These are phyloP conservation scores for Erysimum pusillum DNA, from an alignment of 441 rosid genomes.

Conservation along the genomic window DNA sequence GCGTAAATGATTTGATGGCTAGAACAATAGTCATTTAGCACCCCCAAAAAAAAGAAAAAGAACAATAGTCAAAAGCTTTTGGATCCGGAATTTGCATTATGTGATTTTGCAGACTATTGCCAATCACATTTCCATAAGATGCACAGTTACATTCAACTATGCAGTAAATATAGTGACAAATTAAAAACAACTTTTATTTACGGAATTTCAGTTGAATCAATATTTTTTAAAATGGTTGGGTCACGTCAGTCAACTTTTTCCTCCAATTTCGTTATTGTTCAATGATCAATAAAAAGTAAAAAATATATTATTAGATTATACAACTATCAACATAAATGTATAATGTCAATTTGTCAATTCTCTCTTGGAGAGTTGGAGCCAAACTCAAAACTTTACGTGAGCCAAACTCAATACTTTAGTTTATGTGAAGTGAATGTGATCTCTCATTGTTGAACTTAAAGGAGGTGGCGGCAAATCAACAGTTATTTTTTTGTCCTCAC, in stretches of 20 bases:
- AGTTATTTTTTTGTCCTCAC: slow-evolving; percentile 23
- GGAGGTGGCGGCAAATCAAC: slow-evolving; percentile 44
- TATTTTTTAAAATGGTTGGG: not conserved
- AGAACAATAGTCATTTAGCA: slow-evolving; percentile 28
- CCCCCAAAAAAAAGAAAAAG: too few relatives aligned
- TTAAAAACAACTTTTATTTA: not conserved
- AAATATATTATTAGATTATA: not conserved
- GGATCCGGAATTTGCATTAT: slow-evolving; percentile 6
- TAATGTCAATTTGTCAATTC: slow-evolving; percentile 19
- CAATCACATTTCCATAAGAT: not conserved
- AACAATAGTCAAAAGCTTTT: too few relatives aligned
- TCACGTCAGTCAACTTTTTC: not conserved
- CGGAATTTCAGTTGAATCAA: not conserved
- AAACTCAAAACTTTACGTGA: slow-evolving; percentile 36
- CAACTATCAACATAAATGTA: slow-evolving; percentile 3
- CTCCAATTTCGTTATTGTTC: not conserved
- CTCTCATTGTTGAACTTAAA: slow-evolving; percentile 33
- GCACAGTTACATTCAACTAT: not conserved
- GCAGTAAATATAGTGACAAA: slow-evolving; percentile 1
- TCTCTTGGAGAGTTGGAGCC: slow-evolving; percentile 3
- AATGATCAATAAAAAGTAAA: not conserved
- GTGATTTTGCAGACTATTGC: not conserved
- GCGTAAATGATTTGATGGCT: slow-evolving; percentile 24
- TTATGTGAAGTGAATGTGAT: slow-evolving; percentile 40
- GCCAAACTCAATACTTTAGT: slow-evolving; percentile 36